Evolutionary conservation across 2,329 filamentous ascomycete species (phyloP).

Genomic region (Arthrobotrys musiformis): DNA sequence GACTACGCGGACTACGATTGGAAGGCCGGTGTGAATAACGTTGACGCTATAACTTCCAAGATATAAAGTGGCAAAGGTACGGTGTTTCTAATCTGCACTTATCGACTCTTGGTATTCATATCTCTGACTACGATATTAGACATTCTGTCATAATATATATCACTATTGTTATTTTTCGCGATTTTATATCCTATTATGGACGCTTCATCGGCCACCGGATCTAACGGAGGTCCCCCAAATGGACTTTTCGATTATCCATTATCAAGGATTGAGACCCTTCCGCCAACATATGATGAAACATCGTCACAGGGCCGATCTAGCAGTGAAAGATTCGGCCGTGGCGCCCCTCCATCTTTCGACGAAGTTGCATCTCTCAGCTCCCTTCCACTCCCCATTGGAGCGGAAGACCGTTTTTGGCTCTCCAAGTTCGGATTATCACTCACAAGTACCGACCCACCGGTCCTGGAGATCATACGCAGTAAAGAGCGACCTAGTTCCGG

Average conservation of each 20-base stretch:
- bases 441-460: constrained; percentile 25
- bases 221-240: constrained; percentile 3
- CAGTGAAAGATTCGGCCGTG: constrained; percentile 3
- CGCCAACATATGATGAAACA: constrained; percentile 38
- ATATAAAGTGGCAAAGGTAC: constrained; percentile 21
- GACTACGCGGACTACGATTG: background rate
- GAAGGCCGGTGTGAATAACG: too few relatives aligned
- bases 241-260: background rate
- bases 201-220: constrained; percentile 3
- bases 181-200: background rate
- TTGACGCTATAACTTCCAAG: background rate
- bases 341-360: constrained; percentile 38
- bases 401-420: constrained; percentile 36
- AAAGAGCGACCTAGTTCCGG: constrained; percentile 32
- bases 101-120: constrained; percentile 1
- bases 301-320: constrained; percentile 7
- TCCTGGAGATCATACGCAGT: constrained; percentile 27
- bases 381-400: constrained; percentile 1
- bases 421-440: constrained; percentile 37
- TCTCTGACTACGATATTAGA: background rate
- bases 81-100: constrained; percentile 13
- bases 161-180: background rate
- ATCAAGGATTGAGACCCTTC: constrained; percentile 24
- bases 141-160: background rate
- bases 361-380: constrained; percentile 35